Evolutionary conservation across 225 moss, liverwort and hornwort genomes (phyloP), one percentile per base, ranked within the genome.

Genomic region (Pseudisothecium myosuroides): DNA sequence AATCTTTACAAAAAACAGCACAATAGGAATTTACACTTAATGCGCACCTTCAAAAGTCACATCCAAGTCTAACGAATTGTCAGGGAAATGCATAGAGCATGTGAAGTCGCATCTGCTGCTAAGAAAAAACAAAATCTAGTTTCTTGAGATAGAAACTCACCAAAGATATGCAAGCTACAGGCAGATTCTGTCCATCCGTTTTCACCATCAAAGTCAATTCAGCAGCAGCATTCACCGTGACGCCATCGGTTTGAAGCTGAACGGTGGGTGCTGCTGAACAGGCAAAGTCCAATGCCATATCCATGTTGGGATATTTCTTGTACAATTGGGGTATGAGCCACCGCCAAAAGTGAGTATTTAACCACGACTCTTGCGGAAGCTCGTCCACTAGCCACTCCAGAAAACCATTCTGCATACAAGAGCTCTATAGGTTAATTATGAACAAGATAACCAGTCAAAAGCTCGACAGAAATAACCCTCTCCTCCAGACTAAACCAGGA

Each of bases 261-360:
- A 99, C 91, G 29, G 66, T 90, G 43, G 99, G 99, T 79, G 95
- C 91, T 52, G 88, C 92, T 10, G 99, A 95, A 61, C 96, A 96
- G 45, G 95, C 94, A 71, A 99, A 97, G 88, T 92, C 89, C 63
- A 99, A 86, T 17, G 88, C 91, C 97, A 99, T 99, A 81, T 96
- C 96, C 88, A 91, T 82, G 78, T 97, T 99, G 63, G 99, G 99
- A 82, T 95, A 99, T 76, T 97, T 96, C 88, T 94, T 96, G 90
- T 97, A 96, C 67, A 99, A 93, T 91, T 99, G 96, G 80, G 99
- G 99, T 82, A 97, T 95, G 56, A 99, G 84, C 89, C 92, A 99
- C 80, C 93, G 95, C 99, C 99, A 99, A 87, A 94, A 96, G 76
- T 95, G 95, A 36, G 99, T 99, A 76, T 99, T 99, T 55, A 99